These are phyloP conservation scores for Calocybe gambosa DNA, from an alignment of 1,284 basidiomycete species.

Conservation along the genomic window DNA sequence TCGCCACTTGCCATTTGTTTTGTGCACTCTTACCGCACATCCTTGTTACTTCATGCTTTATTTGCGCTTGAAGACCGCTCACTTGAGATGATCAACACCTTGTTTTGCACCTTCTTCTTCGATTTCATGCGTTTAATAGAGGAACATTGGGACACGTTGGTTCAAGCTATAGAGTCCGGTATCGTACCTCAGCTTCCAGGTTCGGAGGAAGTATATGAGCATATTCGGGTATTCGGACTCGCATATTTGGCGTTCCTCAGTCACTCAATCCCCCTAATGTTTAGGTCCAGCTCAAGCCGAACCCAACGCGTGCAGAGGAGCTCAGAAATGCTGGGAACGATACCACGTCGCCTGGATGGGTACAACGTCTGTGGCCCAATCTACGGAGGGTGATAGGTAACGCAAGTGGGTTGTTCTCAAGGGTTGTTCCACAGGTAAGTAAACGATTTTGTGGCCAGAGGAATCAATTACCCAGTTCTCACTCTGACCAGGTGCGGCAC, in stretches of 20 bases:
- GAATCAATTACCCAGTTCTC: neutral
- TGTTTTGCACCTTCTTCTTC: constrained; percentile 10
- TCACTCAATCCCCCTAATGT: neutral
- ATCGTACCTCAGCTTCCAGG: constrained; percentile 11
- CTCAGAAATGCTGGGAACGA: constrained; percentile 6
- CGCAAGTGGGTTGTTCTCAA: constrained; percentile 9
- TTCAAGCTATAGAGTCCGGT: constrained; percentile 12
- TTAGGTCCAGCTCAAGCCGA: constrained; percentile 8
- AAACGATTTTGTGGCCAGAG: neutral
- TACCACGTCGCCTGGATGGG: constrained; percentile 7
- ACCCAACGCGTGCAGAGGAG: constrained; percentile 9
- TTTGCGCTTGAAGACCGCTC: constrained; percentile 12
- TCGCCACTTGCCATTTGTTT: constrained; percentile 10
- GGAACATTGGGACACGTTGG: constrained; percentile 11
- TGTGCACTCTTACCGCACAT: constrained; percentile 8
- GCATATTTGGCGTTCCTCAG: too few species aligned
- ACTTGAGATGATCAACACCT: constrained; percentile 9
- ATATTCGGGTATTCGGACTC: constrained; percentile 9
- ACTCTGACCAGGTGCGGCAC: constrained; percentile 1
- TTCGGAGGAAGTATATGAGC: constrained; percentile 2
- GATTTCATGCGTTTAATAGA: constrained; percentile 13
- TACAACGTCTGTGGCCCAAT: constrained; percentile 10
- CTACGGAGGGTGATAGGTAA: constrained; percentile 6
- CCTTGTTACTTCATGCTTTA: constrained; percentile 12
- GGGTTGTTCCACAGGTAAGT: constrained; percentile 8